Percentiles rank a stretch among this genome's conserved stretches.
Evolutionary conservation across 495 filamentous ascomycete species (phyloP).

Genomic region (Hyaloscypha hepaticicola): DNA sequence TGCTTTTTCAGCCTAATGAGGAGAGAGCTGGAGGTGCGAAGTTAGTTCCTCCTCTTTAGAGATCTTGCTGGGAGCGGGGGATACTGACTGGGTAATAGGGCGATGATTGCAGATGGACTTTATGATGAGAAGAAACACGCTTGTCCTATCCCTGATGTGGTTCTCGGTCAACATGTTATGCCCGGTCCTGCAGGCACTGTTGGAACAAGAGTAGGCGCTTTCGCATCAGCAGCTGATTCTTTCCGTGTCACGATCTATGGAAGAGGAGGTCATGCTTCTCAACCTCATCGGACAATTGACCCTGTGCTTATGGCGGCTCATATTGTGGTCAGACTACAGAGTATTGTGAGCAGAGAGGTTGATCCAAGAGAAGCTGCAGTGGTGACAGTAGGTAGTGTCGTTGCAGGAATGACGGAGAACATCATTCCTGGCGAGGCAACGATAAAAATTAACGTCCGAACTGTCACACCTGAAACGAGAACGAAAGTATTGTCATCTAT

Average conservation of each 20-base stretch:
- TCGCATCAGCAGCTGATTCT: conserved; percentile 43
- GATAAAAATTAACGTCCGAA: conserved; percentile 51
- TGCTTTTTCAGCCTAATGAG: conserved; percentile 62
- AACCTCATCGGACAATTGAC: conserved; percentile 54
- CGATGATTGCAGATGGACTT: conserved; percentile 62
- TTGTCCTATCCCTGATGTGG: conserved; percentile 51
- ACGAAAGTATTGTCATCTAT: conserved; percentile 45
- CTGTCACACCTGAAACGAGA: conserved; percentile 40
- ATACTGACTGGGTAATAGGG: conserved; percentile 13
- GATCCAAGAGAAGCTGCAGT: conserved; percentile 52
- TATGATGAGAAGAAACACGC: conserved; percentile 47
- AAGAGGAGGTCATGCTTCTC: conserved; percentile 51
- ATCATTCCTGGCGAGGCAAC: conserved; percentile 49
- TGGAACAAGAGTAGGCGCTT: conserved; percentile 41
- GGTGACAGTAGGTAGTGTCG: conserved; percentile 53
- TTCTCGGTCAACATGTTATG: conserved; percentile 59
- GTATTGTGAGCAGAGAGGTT: conserved; percentile 55
- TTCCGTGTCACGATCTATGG: conserved; percentile 49
- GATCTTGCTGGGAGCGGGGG: background rate
- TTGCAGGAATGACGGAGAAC: conserved; percentile 52
- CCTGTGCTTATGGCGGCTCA: conserved; percentile 54
- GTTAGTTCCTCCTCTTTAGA: background rate
- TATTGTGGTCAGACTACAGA: conserved; percentile 56
- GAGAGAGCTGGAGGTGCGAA: conserved; percentile 55
- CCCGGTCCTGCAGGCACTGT: conserved; percentile 37